Percentiles rank a stretch among this genome's conserved stretches.
Conservation (phyloP, 2,329 filamentous ascomycete species). For the Colletotrichum graminicola region DNA sequence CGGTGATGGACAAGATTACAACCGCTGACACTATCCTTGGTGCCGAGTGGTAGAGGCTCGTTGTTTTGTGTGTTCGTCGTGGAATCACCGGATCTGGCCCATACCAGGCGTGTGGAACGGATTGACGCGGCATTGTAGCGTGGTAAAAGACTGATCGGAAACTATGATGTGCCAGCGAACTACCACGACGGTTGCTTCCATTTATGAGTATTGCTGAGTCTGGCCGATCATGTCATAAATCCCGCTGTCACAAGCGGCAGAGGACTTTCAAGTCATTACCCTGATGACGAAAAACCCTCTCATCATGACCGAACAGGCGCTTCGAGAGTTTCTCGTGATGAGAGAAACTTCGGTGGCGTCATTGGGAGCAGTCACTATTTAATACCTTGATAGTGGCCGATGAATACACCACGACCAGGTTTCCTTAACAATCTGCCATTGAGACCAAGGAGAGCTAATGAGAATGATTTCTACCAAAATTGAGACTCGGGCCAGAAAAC, state of each 20-base stretch:
- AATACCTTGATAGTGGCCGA: background rate
- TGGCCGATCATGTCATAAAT: background rate
- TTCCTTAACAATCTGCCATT: background rate
- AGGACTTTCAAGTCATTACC: background rate
- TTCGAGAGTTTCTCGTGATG: conserved; percentile 7
- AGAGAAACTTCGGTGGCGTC: conserved; percentile 9
- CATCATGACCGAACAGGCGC: background rate
- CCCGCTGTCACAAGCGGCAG: too few species aligned
- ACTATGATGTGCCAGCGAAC: background rate
- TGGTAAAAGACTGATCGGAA: too few species aligned
- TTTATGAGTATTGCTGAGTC: background rate
- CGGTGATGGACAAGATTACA: background rate
- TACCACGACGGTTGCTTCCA: background rate
- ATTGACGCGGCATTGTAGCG: background rate
- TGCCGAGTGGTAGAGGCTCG: background rate
- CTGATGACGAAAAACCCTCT: background rate
- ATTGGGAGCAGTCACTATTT: background rate
- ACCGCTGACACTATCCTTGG: background rate
- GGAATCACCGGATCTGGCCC: background rate
- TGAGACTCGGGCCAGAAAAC: background rate
- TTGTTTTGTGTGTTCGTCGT: background rate
- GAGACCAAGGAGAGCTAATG: background rate
- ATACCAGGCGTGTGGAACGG: background rate
- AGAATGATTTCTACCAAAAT: background rate
- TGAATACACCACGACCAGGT: background rate